Conservation (phyloP, 2,329 filamentous ascomycete genomes). For the Fusarium torulosum region DNA sequence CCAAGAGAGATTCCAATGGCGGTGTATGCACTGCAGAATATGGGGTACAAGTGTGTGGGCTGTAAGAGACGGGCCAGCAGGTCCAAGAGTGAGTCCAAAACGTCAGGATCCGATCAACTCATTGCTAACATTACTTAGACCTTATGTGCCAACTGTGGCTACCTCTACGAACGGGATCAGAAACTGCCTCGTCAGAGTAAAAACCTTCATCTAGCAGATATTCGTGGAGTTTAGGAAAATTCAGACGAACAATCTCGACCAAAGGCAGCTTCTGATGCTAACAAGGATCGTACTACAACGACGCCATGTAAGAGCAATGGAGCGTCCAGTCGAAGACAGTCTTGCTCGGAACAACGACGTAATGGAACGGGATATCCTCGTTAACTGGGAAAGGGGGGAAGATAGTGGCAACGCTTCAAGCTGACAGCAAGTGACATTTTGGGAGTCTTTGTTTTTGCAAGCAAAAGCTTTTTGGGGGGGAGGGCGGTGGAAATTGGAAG, state of each 20-base stretch:
- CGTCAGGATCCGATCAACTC: not conserved
- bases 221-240: constrained; percentile 50
- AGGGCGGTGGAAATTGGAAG: constrained; percentile 43
- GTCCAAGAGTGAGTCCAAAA: constrained; percentile 75
- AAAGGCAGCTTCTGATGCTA: constrained; percentile 17
- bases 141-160: constrained; percentile 93
- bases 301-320: constrained; percentile 26
- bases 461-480: constrained; percentile 46
- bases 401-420: constrained; percentile 15
- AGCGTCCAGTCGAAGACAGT: constrained; percentile 4
- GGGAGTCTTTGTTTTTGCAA: constrained; percentile 45
- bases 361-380: constrained; percentile 11
- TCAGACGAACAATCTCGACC: constrained; percentile 40
- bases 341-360: constrained; percentile 7
- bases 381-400: constrained; percentile 16
- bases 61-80: constrained; percentile 89
- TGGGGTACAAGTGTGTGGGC: constrained; percentile 95
- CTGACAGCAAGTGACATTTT: constrained; percentile 35
- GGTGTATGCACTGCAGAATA: constrained; percentile 87
- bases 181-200: constrained; percentile 72
- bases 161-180: constrained; percentile 88
- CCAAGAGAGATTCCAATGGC: constrained; percentile 84
- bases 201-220: constrained; percentile 55
- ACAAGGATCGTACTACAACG: constrained; percentile 10
- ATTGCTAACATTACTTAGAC: constrained; percentile 64